Base-by-base conservation (phyloP, 140 eudicot species). In the Erigeron philadelphicus region DNA sequence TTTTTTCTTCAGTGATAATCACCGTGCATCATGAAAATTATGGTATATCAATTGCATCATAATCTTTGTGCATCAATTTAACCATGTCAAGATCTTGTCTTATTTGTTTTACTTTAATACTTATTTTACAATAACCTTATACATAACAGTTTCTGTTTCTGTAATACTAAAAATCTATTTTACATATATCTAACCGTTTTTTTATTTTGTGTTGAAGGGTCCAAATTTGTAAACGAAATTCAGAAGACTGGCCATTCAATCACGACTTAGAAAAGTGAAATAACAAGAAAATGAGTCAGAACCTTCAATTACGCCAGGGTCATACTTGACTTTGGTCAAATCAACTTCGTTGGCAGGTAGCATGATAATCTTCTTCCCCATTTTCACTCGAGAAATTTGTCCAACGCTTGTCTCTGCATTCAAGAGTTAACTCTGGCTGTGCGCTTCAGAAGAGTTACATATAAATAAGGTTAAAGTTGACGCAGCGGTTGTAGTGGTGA, bases 341-440 rank as follows among this genome's bases (percentile, higher is more conserved):
- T 84, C 95, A 46, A 84, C 86, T 75, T 84, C 74, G 19, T 71
- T 54, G 38, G 87, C 88, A 48, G 95, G 90, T 77, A 87, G 68
- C 87, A 87, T 75, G 18, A 81, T 69, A 56, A 60, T 75, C 84
- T 78, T 87, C 81, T 84, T 84, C 81, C 79, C 86, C 87, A 82
- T 82, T 16, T 61, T 40, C 67, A 15, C 49, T 35, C 19, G 41
- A 61, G 7, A 13, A 52, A n/a, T 1, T 13, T 50, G 38, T 31
- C 38, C 38, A 5, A 56, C 4, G 9, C 0, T 9, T 21, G 8
- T 9, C n/a, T 6, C 15, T 52, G 21, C 57, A 52, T 13, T 52
- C 57, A 18, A 49, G 2, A 12, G 55, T 49, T 49, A 16, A 8
- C 8, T 3, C 13, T 49, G 61, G 1, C 4, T 4, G 11, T 6